Base-by-base conservation (phyloP, 2,329 filamentous ascomycete species). In the Fusarium sp. region DNA sequence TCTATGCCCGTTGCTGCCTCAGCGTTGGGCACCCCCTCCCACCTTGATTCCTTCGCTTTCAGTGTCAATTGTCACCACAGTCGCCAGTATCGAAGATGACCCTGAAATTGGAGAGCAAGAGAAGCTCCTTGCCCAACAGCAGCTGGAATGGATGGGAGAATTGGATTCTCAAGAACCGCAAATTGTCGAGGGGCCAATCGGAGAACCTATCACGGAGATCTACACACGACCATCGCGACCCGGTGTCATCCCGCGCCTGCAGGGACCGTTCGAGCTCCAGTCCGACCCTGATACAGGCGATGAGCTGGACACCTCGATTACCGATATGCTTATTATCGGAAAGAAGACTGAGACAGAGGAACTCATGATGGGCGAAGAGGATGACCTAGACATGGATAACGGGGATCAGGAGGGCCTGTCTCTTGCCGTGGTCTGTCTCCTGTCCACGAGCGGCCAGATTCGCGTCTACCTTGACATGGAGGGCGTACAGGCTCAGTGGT, bases 1-100 rank as follows among this genome's bases (percentile, higher is more conserved):
- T 2, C 86, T 99, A 10, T 98, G 95, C 80, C 97, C 97, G 2
- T 87, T 99, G 45, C 86, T 99, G 35, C 97, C 97, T 1, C 91
- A 91, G 61, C 94, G 93, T 77, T 98, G 96, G 95, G 91, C 94
- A 27, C 91, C 93, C 27, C 91, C 93, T 16, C 88, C 92, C 2
- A 93, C 93, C 0, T 86, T 97, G 35, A 91, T 98, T 16, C 93
- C 95, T 3, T 95, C 95, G 0, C 87, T 98, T 25, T 94, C 94
- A 1, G 92, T 96, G 1, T 93, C 93, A 10, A 93, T 97, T 66
- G 91, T 97, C 29, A 91, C 94, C 42, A 95, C 94, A 73, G 84
- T 93, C 14, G 91, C 88, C 3, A 87, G 88, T 5, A 86, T 89
- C 45, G 90, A 92, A 74, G 90, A 91, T 74, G 90, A 92, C 74